A percentile compares a stretch with the other conserved stretches of the same genome.
These are phyloP conservation scores for Flaveria bidentis DNA, from an alignment of 129 eudicot species.

Conservation along the genomic window DNA sequence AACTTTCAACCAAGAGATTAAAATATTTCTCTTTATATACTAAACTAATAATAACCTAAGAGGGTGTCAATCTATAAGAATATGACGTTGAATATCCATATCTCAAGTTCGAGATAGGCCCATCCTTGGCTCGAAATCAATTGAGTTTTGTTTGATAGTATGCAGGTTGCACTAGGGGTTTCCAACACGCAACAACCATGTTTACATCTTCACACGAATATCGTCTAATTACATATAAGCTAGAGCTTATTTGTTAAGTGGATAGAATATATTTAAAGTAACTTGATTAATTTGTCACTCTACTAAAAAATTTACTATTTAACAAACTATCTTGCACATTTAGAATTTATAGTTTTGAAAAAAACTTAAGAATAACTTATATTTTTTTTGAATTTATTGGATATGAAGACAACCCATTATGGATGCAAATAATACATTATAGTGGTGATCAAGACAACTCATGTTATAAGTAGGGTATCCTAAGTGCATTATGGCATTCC, in stretches of 20 bases:
- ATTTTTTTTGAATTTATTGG: constrained; percentile 1
- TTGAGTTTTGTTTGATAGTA: not conserved
- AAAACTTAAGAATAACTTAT: not conserved
- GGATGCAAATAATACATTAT: constrained; percentile 39
- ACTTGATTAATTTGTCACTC: not conserved
- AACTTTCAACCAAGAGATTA: too few relatives aligned
- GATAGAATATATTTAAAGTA: not conserved
- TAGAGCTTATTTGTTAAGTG: not conserved
- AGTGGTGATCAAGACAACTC: constrained; percentile 43
- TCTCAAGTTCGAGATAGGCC: not conserved
- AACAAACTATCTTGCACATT: not conserved
- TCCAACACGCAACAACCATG: not conserved
- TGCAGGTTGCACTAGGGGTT: not conserved
- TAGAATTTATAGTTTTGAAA: not conserved
- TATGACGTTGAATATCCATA: not conserved
- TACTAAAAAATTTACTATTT: not conserved
- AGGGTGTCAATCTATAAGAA: not conserved
- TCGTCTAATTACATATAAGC: not conserved
- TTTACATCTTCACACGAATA: not conserved
- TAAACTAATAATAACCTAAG: too few relatives aligned
- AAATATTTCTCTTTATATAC: too few relatives aligned
- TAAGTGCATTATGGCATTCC: constrained; percentile 30
- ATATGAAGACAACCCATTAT: constrained; percentile 37
- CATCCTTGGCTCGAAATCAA: not conserved
- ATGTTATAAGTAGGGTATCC: constrained; percentile 38